Evolutionary conservation across 805 yeast genomes (phyloP), one percentile per base, ranked within the genome.

Genomic region (Schizosaccharomyces cryophilus): DNA sequence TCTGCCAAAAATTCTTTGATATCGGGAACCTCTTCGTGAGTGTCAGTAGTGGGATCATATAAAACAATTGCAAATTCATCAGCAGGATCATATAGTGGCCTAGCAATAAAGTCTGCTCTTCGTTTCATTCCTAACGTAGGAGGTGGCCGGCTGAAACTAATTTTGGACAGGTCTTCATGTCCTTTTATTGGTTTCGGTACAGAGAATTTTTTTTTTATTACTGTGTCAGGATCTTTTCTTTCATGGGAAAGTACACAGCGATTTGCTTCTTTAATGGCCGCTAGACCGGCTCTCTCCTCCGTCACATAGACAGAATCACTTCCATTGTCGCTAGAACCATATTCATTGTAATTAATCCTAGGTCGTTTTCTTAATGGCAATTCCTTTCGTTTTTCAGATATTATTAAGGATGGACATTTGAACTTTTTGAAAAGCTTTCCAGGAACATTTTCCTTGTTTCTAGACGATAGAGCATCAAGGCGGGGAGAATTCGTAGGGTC

Each of bases 11-110:
- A 61, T 47, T 62, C 61, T 29, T 48, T 61, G 30, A 61, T 63
- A 31, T 62, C 64, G 13, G 55, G 58, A 42, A 31, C 63, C 63
- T 40, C 54, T 2, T 65, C 65, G 24, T 63, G 64, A 38, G 69
- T 78, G 68, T 93, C 97, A 2, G 90, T 83, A 0, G 97, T 86
- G 0, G 98, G 98, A 70, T 93, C 98, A 68, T 87, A 93, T 56
- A 93, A 74, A 0, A 93, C 96, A 61, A 93, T 87, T 1, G 98
- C 96, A 67, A 86, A 82, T 69, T 93, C 96, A 63, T 84, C 88
- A 55, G 83, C 77, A 0, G 98, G 98, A 72, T 93, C 98, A 69
- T 90, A 94, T n/a, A 93, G 75, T 0, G 98, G 94, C 62, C 88
- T 74, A 3, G 97, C 95, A n/a, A 86, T 85, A 61, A 86, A 72